Percentiles rank a stretch among this genome's conserved stretches.
Evolutionary conservation across 306 rosid species (phyloP).

Genomic region (Rosa persica): DNA sequence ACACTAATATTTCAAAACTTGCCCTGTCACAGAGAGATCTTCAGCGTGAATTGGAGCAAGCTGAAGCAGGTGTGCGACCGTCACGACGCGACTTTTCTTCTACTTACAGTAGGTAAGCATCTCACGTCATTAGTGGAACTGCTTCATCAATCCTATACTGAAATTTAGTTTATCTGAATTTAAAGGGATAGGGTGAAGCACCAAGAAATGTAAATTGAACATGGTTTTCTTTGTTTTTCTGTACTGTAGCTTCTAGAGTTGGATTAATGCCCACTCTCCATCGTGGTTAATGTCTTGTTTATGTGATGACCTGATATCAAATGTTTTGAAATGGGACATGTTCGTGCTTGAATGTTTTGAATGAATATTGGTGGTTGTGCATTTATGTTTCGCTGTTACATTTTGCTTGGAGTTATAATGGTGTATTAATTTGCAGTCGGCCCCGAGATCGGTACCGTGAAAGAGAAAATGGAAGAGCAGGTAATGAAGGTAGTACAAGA

Average conservation of each 20-base stretch:
- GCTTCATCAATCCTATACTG: not conserved
- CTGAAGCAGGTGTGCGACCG: constrained; percentile 76
- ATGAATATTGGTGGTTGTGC: not conserved
- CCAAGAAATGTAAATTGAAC: not conserved
- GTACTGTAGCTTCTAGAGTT: not conserved
- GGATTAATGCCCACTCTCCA: not conserved
- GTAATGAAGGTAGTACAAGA: constrained; percentile 69
- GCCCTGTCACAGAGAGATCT: constrained; percentile 66
- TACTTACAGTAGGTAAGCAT: constrained; percentile 62
- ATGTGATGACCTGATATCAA: not conserved
- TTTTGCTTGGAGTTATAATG: constrained; percentile 7
- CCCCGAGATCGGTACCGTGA: constrained; percentile 90
- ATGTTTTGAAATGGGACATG: not conserved
- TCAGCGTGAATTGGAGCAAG: constrained; percentile 91
- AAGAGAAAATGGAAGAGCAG: constrained; percentile 82
- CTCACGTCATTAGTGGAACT: constrained; percentile 17
- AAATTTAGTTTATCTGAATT: not conserved
- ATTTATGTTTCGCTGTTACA: not conserved
- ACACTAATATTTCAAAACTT: not conserved
- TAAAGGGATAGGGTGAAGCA: not conserved
- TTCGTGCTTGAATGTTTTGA: not conserved
- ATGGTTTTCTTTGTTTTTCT: not conserved
- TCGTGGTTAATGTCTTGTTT: not conserved
- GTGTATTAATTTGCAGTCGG: constrained; percentile 49
- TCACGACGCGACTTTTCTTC: constrained; percentile 82